Evolutionary conservation across 305 asterid genomes (phyloP), one percentile per base, ranked within the genome.

Genomic region (Coffea humblotiana): DNA sequence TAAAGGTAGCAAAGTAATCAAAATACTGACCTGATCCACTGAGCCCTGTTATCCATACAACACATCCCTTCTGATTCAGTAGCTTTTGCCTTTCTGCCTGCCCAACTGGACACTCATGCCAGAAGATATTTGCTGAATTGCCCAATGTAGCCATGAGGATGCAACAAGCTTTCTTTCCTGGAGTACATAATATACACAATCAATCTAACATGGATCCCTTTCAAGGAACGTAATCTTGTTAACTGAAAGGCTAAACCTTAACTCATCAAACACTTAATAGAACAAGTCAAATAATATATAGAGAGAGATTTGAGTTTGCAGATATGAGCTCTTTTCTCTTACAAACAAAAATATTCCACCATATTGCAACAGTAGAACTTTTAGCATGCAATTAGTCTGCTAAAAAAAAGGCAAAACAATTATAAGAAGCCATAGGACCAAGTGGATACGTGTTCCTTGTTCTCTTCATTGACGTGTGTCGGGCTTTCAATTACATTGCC

Each of bases 41-140:
- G 74, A 95, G 95, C 72, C 99, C 99, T 68, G 99, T 95, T 84
- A 95, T 93, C 99, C 99, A 95, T 77, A 95, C 97, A 75, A 95
- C 89, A 83, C 98, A 95, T n/a, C 99, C 99, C 79, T 91, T 97
- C 83, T 95, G 99, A 86, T 91, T 86, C 69, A 93, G 92, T 71
- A 95, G 83, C 80, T 88, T 93, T 85, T 95, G 94, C 87, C 98
- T 88, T 78, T 95, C 99, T n/a, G 66, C 84, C 89, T 85, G 93
- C 83, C 89, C 88, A 48, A 95, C 97, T 25, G 94, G 91, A 84
- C 93, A 90, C 75, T 92, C 93, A 69, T 93, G 98, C 99, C 99
- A 95, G 91, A 95, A 95, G 77, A 95, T 90, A 82, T 95, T 95
- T 66, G 97, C 87, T n/a, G 97, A 86, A 83, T 87, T 91, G 65